Percentiles rank a stretch among this genome's conserved stretches.
Conservation (phyloP, 768 basidiomycete species). For the Lactarius psammicola region DNA sequence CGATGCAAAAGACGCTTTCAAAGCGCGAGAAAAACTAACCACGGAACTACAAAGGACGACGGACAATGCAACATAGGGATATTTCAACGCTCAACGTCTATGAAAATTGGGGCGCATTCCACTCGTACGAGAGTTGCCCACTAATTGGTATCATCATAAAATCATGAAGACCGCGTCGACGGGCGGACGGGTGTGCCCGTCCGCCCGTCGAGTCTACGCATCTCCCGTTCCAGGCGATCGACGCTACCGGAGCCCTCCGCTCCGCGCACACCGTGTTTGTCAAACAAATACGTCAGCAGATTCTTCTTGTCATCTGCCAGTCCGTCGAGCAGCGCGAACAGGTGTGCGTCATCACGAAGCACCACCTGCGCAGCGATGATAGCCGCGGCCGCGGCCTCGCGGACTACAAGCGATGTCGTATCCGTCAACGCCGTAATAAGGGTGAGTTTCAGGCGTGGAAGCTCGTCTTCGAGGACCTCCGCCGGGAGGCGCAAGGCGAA, state of each 20-base stretch:
- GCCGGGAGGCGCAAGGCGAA: constrained; percentile 77
- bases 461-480: constrained; percentile 83
- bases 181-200: constrained; percentile 63
- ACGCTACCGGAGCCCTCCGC: constrained; percentile 38
- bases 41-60: constrained; percentile 5
- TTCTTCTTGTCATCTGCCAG: constrained; percentile 91
- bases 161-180: constrained; percentile 11
- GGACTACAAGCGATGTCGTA: constrained; percentile 67
- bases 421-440: constrained; percentile 75
- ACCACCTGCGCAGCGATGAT: constrained; percentile 85
- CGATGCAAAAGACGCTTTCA: neutral
- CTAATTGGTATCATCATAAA: constrained; percentile 7
- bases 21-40: constrained; percentile 5
- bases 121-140: neutral
- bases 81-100: neutral
- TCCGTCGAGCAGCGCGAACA: constrained; percentile 77
- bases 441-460: constrained; percentile 72
- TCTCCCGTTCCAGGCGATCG: constrained; percentile 75
- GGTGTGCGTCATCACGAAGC: constrained; percentile 76
- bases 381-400: constrained; percentile 77
- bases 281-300: constrained; percentile 82
- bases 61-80: constrained; percentile 7
- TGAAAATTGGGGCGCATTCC: neutral
- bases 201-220: constrained; percentile 74
- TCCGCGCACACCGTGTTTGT: constrained; percentile 76